Evolutionary conservation across 768 basidiomycete genomes (phyloP).

Genomic region (Kwoniella sp.): DNA sequence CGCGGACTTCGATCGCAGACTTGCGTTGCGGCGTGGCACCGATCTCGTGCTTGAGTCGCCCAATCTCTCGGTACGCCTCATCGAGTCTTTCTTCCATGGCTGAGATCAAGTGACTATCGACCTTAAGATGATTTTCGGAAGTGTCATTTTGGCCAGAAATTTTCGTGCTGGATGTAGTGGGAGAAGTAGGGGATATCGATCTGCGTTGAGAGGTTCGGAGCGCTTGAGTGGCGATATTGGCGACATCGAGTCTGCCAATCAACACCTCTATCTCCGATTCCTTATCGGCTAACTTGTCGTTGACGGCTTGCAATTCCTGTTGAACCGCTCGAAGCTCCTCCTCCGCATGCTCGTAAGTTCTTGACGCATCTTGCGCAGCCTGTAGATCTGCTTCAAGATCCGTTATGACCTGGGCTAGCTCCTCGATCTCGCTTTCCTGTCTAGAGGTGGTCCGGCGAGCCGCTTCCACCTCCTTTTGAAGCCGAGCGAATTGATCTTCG

Average conservation of each 20-base stretch:
- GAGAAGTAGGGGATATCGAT: slow-evolving; percentile 11
- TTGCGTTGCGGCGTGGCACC: slow-evolving; percentile 37
- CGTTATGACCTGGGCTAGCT: slow-evolving; percentile 18
- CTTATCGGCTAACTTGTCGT: slow-evolving; percentile 24
- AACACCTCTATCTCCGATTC: slow-evolving; percentile 40
- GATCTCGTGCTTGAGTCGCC: slow-evolving; percentile 46
- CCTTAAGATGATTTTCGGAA: background rate
- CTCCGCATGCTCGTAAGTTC: background rate
- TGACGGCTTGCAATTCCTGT: slow-evolving; percentile 24
- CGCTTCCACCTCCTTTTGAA: slow-evolving; percentile 13
- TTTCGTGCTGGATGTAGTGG: slow-evolving; percentile 2
- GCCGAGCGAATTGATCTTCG: slow-evolving; percentile 10
- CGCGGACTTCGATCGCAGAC: slow-evolving; percentile 37
- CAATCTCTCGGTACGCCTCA: slow-evolving; percentile 48
- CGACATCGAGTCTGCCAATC: slow-evolving; percentile 29
- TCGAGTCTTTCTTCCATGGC: slow-evolving; percentile 46
- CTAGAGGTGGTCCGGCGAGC: slow-evolving; percentile 13
- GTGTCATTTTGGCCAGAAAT: slow-evolving; percentile 3
- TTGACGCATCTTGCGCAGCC: slow-evolving; percentile 3
- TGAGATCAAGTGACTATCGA: slow-evolving; percentile 31
- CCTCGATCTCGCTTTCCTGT: slow-evolving; percentile 29
- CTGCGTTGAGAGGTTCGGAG: slow-evolving; percentile 22
- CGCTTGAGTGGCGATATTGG: slow-evolving; percentile 19
- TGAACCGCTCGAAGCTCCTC: slow-evolving; percentile 24
- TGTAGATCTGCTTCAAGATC: slow-evolving; percentile 24